Evolutionary conservation across 2,329 filamentous ascomycete species (phyloP).

Genomic region (Cladosporium sp.): DNA sequence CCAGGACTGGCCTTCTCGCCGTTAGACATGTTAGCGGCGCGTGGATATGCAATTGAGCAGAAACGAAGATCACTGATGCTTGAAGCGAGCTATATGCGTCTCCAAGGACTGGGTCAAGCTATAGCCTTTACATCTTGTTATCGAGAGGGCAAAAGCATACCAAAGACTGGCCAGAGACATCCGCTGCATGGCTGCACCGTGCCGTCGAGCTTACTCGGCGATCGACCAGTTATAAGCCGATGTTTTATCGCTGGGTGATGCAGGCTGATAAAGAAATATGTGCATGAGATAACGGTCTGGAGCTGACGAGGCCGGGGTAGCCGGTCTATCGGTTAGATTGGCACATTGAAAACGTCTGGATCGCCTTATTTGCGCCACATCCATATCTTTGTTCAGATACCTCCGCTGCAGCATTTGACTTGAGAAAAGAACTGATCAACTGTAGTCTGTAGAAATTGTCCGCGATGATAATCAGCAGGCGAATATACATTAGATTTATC

Average conservation of each 20-base stretch:
- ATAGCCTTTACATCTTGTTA: neutral
- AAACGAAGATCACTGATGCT: neutral
- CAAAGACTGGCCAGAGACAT: slow-evolving; percentile 1
- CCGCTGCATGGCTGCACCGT: neutral
- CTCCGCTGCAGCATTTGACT: neutral
- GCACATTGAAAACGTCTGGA: neutral
- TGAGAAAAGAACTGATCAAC: neutral
- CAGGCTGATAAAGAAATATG: slow-evolving; percentile 6
- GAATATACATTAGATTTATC: neutral
- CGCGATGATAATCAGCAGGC: neutral
- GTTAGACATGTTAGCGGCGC: neutral
- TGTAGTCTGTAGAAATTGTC: neutral
- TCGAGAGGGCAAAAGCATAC: neutral
- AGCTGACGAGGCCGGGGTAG: neutral
- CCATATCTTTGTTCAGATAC: neutral
- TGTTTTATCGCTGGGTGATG: slow-evolving; percentile 4
- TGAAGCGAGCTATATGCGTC: neutral
- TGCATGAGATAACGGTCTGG: slow-evolving; percentile 5
- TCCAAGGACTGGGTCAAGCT: neutral
- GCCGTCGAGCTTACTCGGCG: neutral
- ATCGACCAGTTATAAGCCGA: slow-evolving; percentile 3
- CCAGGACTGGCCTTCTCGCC: slow-evolving; percentile 30
- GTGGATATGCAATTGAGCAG: neutral
- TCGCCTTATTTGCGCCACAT: neutral
- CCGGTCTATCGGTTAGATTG: slow-evolving; percentile 6